phyloP scores from a whole-genome alignment of 345 rosid genomes.

The Eucalyptus melliodora region DNA sequence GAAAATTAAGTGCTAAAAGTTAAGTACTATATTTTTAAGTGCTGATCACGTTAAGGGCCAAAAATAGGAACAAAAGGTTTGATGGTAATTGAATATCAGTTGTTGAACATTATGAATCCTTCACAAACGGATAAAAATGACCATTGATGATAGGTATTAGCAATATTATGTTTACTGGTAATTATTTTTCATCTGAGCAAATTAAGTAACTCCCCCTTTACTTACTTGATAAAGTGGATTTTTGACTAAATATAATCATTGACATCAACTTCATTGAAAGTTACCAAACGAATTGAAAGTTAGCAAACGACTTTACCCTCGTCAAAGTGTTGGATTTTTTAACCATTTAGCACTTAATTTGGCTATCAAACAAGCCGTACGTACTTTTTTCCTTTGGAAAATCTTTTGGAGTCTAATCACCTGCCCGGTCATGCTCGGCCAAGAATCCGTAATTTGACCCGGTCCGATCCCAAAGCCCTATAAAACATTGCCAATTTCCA shows the following conservation, averaged over 20 bases:
- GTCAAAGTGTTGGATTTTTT: background rate
- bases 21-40: background rate
- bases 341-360: background rate
- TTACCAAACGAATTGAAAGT: background rate
- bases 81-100: too few relatives aligned
- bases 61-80: background rate
- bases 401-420: background rate
- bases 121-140: background rate
- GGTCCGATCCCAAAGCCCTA: background rate
- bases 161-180: background rate
- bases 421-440: accelerated
- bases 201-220: too few relatives aligned
- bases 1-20: background rate
- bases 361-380: background rate
- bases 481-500: background rate
- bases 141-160: background rate
- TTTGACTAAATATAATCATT: background rate
- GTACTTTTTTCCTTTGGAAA: background rate
- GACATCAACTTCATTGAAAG: background rate
- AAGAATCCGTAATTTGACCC: background rate
- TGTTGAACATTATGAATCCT: background rate
- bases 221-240: background rate
- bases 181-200: too few relatives aligned
- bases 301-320: background rate
- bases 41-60: background rate